These are phyloP conservation scores for Leishmania mexicana DNA, from an alignment of 208 protist species.

Conservation along the genomic window DNA sequence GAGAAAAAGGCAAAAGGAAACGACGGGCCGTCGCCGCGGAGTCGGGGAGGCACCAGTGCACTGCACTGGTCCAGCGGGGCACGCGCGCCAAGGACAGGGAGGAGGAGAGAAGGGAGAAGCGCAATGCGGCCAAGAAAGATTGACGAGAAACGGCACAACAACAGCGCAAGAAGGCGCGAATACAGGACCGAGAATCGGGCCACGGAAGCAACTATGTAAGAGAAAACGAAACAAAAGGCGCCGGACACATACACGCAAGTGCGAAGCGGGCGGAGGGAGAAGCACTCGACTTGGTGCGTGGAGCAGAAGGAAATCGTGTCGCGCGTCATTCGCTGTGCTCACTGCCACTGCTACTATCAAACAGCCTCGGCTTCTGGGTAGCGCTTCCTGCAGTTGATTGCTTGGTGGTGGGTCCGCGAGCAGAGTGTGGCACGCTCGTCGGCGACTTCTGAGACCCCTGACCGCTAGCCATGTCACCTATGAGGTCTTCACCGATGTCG, in stretches of 20 bases:
- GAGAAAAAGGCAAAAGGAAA: not conserved
- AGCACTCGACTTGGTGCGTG: not conserved
- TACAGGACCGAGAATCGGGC: not conserved
- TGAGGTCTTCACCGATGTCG: not conserved
- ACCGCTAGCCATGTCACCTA: not conserved
- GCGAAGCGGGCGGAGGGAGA: not conserved
- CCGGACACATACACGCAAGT: not conserved
- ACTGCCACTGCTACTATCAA: conserved; percentile 31
- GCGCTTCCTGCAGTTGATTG: not conserved
- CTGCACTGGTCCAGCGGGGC: not conserved
- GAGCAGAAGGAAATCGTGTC: not conserved
- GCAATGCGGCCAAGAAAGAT: not conserved
- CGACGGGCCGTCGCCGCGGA: not conserved
- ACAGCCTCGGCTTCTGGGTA: conserved; percentile 35
- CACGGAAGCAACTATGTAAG: not conserved
- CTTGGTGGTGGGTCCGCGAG: not conserved
- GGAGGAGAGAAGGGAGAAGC: not conserved
- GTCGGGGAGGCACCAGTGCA: not conserved
- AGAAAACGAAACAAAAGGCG: not conserved
- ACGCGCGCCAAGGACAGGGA: not conserved
- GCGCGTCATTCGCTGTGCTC: conserved; percentile 20
- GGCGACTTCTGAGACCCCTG: not conserved
- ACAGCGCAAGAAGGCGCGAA: not conserved
- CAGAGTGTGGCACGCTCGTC: not conserved
- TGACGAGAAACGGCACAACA: not conserved